Percentiles rank a stretch among this genome's conserved stretches.
Conservation (phyloP, 116 monocot species). For the Papilionanthe hybrid region DNA sequence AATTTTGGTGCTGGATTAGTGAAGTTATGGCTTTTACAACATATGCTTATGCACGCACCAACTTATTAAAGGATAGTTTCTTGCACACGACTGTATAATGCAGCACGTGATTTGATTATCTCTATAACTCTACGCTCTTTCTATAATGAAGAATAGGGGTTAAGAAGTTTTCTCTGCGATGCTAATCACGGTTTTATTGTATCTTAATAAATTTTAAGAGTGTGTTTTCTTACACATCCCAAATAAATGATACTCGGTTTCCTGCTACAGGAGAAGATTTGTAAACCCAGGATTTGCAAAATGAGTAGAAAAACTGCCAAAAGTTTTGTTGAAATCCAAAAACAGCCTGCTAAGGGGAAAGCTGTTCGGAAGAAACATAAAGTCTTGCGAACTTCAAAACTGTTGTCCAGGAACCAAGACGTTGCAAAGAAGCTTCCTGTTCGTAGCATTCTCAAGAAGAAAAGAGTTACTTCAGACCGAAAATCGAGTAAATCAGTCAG, state of each 20-base stretch:
- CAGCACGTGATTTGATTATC: no score
- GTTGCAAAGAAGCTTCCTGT: conserved; percentile 18
- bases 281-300: conserved; percentile 27
- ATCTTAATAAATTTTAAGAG: no score
- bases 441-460: conserved; percentile 47
- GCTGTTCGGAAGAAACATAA: conserved; percentile 25
- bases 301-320: conserved; percentile 21
- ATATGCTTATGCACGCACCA: no score
- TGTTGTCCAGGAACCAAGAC: conserved; percentile 19
- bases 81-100: no score
- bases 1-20: no score
- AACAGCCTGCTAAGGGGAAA: conserved; percentile 24
- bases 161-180: no score
- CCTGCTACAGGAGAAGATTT: conserved; percentile 39
- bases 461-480: not conserved
- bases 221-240: no score
- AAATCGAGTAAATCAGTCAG: conserved; percentile 21
- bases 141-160: no score
- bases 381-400: conserved; percentile 17
- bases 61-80: no score
- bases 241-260: not conserved
- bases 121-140: no score
- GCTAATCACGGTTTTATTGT: no score
- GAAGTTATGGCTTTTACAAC: no score
- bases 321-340: conserved; percentile 16